Evolutionary conservation across 495 filamentous ascomycete genomes (phyloP), one percentile per base, ranked within the genome.

Genomic region (Baudoinia panamericana): DNA sequence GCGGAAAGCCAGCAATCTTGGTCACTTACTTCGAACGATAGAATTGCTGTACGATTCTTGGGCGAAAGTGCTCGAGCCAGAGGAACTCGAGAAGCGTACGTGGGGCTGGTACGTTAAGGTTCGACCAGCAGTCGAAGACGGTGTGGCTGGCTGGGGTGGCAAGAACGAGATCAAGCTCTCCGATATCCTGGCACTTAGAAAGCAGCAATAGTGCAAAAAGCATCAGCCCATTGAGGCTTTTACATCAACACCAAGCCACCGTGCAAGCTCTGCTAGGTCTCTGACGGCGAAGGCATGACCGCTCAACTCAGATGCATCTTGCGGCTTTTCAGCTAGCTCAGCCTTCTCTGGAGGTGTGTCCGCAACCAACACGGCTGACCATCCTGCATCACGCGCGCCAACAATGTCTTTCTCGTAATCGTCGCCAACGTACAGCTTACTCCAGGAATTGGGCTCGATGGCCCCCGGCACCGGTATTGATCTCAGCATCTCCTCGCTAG

Each of bases 81-180:
- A 68, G 4, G 81, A 92, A 48, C 63, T 88, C 25, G 82, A 90
- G 53, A 63, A 67, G 44, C 66, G 77, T 36, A 78, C 81, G 20
- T 92, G 84, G 83, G 57, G 64, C 19, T 90, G 83, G 83, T 92
- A 92, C 56, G 60, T 78, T 2, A 68, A 66, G 19, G 78, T 86
- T 6, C 63, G 84, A 35, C 84, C 84, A 0, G 73, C 76, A 0
- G 78, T 90, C 2, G 75, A 80, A 40, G 59, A 63, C 33, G 84
- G 83, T 1, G 72, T 69, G 34, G 72, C 68, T 27, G 84, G 84
- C 2, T 88, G 84, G 84, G 84, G 84, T 11, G 79, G 78, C 16
- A 86, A 86, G 56, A 80, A 80, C 12, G 61, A 64, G 30, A 67
- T 90, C 12, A 75, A 63, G 52, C 54, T 93, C 7, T 56, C 56